phyloP scores from a whole-genome alignment of 225 moss, liverwort and hornwort genomes.

The Takakia lepidozioides region DNA sequence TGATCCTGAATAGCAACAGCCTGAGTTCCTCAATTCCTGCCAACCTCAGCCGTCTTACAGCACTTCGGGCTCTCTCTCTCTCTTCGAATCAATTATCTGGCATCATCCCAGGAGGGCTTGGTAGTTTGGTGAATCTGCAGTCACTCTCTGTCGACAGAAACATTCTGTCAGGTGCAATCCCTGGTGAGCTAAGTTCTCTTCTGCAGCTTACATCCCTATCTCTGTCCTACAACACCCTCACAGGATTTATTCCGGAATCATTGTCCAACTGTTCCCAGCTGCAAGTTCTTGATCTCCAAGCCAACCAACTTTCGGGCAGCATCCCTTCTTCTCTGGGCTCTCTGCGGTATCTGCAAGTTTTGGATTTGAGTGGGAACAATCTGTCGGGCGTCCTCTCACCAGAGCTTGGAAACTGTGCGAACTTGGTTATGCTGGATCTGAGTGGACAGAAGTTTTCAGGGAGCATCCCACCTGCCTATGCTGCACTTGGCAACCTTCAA shows the following conservation, averaged over 20 bases:
- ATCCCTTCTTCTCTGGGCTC: constrained; percentile 43
- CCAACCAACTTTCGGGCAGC: constrained; percentile 35
- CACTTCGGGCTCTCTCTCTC: constrained; percentile 14
- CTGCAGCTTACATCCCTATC: constrained; percentile 26
- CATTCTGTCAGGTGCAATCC: constrained; percentile 29
- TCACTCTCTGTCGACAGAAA: constrained; percentile 44
- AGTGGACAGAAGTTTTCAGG: constrained; percentile 51
- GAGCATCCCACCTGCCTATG: constrained; percentile 39
- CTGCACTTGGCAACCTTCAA: constrained; percentile 32
- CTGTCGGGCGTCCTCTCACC: constrained; percentile 50
- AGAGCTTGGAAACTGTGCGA: constrained; percentile 52
- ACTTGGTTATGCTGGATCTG: constrained; percentile 39
- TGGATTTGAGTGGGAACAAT: constrained; percentile 51
- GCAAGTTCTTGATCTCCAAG: constrained; percentile 49
- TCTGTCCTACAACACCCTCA: constrained; percentile 36
- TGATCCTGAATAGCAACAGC: constrained; percentile 44
- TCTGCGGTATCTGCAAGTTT: constrained; percentile 55
- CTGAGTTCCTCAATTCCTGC: constrained; percentile 23
- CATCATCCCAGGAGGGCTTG: constrained; percentile 22
- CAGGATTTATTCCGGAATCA: constrained; percentile 36
- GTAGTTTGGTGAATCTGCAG: constrained; percentile 31
- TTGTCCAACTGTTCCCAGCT: constrained; percentile 38
- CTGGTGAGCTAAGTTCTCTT: constrained; percentile 34
- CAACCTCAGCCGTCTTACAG: not conserved
- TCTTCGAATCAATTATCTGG: constrained; percentile 53